Conservation (phyloP, 1,139 yeast genomes). For the Tardiomyces blankii region DNA sequence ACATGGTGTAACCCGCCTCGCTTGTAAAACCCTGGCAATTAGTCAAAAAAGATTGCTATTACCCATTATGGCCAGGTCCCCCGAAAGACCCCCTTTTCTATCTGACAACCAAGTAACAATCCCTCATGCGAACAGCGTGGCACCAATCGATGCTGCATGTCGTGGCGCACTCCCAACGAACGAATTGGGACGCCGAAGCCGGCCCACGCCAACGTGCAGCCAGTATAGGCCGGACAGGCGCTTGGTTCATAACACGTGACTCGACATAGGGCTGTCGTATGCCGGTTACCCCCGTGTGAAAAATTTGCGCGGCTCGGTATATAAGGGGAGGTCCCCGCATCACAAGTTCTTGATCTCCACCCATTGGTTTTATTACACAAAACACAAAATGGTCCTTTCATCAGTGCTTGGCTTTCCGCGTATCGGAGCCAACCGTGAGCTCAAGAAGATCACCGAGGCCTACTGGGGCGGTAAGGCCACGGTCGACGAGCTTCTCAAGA, state of each 20-base stretch:
- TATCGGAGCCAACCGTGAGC: conserved; percentile 94
- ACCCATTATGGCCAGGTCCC: too few relatives aligned
- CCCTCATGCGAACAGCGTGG: too few relatives aligned
- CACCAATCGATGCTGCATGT: too few relatives aligned
- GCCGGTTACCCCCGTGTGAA: conserved; percentile 4
- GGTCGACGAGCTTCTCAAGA: conserved; percentile 78
- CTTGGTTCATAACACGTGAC: background rate
- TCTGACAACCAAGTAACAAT: too few relatives aligned
- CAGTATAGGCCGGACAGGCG: background rate
- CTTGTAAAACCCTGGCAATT: too few relatives aligned
- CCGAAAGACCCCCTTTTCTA: too few relatives aligned
- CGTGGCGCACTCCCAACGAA: background rate
- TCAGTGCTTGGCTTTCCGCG: conserved; percentile 99
- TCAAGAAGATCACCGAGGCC: conserved; percentile 96
- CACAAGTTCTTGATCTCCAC: background rate
- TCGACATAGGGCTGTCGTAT: background rate
- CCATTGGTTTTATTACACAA: background rate
- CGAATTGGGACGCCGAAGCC: background rate
- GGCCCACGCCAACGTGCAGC: background rate
- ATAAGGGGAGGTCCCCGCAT: conserved; percentile 2
- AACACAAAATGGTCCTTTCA: conserved; percentile 70
- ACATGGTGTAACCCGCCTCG: too few relatives aligned
- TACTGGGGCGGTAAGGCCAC: conserved; percentile 95
- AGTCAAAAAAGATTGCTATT: too few relatives aligned
- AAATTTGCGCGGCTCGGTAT: conserved; percentile 10